Percentiles rank a stretch among this genome's conserved stretches.
phyloP scores from a whole-genome alignment of 1,284 basidiomycete species.

The Ustilago lituana region DNA sequence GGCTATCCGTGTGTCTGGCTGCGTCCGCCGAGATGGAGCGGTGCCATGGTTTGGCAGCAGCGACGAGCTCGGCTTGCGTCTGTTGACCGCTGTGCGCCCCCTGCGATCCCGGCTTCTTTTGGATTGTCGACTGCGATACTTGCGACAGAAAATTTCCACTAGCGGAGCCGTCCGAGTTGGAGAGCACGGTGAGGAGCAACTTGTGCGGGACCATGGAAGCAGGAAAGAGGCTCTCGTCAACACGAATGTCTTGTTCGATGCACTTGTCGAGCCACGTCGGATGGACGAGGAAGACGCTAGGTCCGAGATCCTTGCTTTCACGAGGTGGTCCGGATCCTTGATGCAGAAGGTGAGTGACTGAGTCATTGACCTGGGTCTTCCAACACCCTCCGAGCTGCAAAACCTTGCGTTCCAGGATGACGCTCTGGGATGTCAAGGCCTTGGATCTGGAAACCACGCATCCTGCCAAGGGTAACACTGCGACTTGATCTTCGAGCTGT shows the following conservation, averaged over 20 bases:
- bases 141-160: conserved; percentile 40
- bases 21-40: conserved; percentile 44
- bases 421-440: conserved; percentile 20
- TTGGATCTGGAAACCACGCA: conserved; percentile 35
- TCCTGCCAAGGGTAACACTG: conserved; percentile 24
- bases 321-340: conserved; percentile 21
- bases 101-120: conserved; percentile 1
- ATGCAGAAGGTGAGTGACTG: conserved; percentile 38
- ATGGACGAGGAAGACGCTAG: conserved; percentile 26
- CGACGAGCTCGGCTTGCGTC: conserved; percentile 26
- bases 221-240: conserved; percentile 45
- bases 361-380: conserved; percentile 20
- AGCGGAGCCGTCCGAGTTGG: conserved; percentile 41
- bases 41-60: conserved; percentile 44
- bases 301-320: conserved; percentile 21
- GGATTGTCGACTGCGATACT: conserved; percentile 19
- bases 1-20: not conserved
- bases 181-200: conserved; percentile 34
- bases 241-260: conserved; percentile 28
- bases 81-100: conserved; percentile 6
- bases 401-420: conserved; percentile 33
- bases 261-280: conserved; percentile 49
- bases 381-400: conserved; percentile 41
- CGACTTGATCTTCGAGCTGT: not conserved
- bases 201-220: conserved; percentile 31